Evolutionary conservation across 2,329 filamentous ascomycete genomes (phyloP), one percentile per base, ranked within the genome.

Genomic region (Colletotrichum musae): DNA sequence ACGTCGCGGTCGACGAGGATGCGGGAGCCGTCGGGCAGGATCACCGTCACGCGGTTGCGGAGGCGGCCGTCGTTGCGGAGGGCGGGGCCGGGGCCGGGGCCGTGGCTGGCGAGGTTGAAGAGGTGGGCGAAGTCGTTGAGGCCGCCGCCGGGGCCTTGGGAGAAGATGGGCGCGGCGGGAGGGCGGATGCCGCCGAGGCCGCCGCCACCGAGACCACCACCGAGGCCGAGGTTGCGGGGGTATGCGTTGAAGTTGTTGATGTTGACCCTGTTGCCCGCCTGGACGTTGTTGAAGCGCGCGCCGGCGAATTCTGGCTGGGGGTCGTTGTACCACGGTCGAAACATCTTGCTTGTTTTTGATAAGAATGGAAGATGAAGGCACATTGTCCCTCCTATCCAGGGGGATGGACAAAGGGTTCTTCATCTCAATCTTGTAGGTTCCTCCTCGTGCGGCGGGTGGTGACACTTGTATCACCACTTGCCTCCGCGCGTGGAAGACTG

Each of bases 11-110:
- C 57, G 54, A 71, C 16, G 4, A 70, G 28, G 32, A 52, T 48
- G 16, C 51, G 48, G 24, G 53, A 45, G 24, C 62, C 62, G 16
- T 61, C 62, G 7, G 67, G 62, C 21, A 71, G 62, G 13, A 63
- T 21, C 5, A 71, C 66, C n/a, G 66, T 71, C 4, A 70, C 18
- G 58, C 62, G 48, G 36, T 58, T 62, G 45, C 67, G 66, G 39
- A 61, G 41, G 13, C 61, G 69, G 51, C 50, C 58, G 28, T 64
- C 51, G 9, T 50, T 4, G n/a, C 39, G 61, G 36, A 64, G 53
- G 18, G 10, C 16, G 7, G 5, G 15, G 32, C 16, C 36, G 56
- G 48, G 52, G 1, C 48, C 16, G 7, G 5, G 15, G 32, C 16
- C 36, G 56, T 43, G 52, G 1, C 48, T 59, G 13, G 60, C 47